Evolutionary conservation across 1,284 basidiomycete genomes (phyloP), one percentile per base, ranked within the genome.

Genomic region (Cutaneotrichosporon dermatis): DNA sequence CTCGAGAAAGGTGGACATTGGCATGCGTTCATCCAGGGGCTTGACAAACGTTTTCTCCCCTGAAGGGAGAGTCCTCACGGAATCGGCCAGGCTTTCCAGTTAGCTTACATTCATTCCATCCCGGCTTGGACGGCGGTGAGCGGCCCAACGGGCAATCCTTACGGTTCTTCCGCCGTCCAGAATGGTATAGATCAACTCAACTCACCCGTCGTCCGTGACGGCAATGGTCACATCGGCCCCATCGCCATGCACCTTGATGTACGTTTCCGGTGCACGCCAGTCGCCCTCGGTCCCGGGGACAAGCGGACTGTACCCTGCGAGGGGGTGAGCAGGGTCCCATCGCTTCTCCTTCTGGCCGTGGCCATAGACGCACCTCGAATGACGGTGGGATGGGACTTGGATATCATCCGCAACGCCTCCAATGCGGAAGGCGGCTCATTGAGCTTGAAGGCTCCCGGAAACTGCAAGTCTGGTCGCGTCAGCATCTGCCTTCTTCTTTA

Each of bases 171-270:
- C 39, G 39, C 50, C 50, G 50, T 51, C 41, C 10, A 33, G 33
- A 16, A 33, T 15, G 15, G 9, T 42, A 2, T 25, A 4, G 10
- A 11, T 34, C 7, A 36, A 34, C 33, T 15, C 4, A 46, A 49
- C 82, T 66, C 67, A 90, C 90, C 92, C 92, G 64, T 89, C 83
- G 0, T 92, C 90, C 1, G 91, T 93, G 34, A 88, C 82, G 1
- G 91, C 89, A 35, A 95, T 84, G 1, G 87, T 86, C 25, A 94
- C 81, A 40, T 72, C 75, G 13, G 84, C 12, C 12, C 3, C 15
- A 5, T 55, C 79, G 1, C 81, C 85, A 81, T 89, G 84, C 51
- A 76, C 76, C 7, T 79, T 64, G 3, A 78, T 45, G 55, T 75
- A 73, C 3, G 65, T 62, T 10, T 60, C 59, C 0, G 69, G 58